Conservation (phyloP, 805 yeast species). For the Soucietia sequanensis region DNA sequence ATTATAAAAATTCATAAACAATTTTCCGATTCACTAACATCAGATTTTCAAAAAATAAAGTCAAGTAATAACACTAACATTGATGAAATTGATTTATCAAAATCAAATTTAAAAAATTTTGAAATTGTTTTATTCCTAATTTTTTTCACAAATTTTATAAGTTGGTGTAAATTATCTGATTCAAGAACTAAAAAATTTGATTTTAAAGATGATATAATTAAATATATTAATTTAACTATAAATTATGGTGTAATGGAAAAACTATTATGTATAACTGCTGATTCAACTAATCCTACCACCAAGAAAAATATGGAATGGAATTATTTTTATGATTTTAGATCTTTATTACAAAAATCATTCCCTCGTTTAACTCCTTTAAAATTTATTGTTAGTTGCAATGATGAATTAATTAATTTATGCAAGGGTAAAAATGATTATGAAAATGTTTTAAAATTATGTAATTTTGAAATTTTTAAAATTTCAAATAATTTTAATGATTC, state of each 20-base stretch:
- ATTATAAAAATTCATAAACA: slow-evolving; percentile 21
- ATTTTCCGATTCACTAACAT: slow-evolving; percentile 42
- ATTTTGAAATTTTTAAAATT: slow-evolving; percentile 15
- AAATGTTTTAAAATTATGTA: slow-evolving; percentile 32
- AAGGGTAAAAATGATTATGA: slow-evolving; percentile 23
- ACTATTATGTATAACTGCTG: slow-evolving; percentile 59
- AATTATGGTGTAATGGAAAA: slow-evolving; percentile 72
- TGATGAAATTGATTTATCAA: slow-evolving; percentile 34
- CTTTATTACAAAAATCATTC: slow-evolving; percentile 62
- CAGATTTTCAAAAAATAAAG: slow-evolving; percentile 10
- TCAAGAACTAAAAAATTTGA: slow-evolving; percentile 45
- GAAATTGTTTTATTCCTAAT: slow-evolving; percentile 47
- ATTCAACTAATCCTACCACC: slow-evolving; percentile 42
- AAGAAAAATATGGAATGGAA: slow-evolving; percentile 38
- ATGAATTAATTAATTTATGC: slow-evolving; percentile 25
- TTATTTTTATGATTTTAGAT: slow-evolving; percentile 62
- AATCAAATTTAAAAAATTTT: slow-evolving; percentile 28
- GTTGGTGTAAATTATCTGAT: slow-evolving; percentile 61
- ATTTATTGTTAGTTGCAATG: slow-evolving; percentile 48
- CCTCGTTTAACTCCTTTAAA: slow-evolving; percentile 57
- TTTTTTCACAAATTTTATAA: slow-evolving; percentile 57
- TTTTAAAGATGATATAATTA: slow-evolving; percentile 54
- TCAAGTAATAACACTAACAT: slow-evolving; percentile 14
- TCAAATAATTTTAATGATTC: slow-evolving; percentile 23
- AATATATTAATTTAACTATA: slow-evolving; percentile 57